Evolutionary conservation across 2,329 filamentous ascomycete species (phyloP).

Genomic region (Penicillium capsulatum): DNA sequence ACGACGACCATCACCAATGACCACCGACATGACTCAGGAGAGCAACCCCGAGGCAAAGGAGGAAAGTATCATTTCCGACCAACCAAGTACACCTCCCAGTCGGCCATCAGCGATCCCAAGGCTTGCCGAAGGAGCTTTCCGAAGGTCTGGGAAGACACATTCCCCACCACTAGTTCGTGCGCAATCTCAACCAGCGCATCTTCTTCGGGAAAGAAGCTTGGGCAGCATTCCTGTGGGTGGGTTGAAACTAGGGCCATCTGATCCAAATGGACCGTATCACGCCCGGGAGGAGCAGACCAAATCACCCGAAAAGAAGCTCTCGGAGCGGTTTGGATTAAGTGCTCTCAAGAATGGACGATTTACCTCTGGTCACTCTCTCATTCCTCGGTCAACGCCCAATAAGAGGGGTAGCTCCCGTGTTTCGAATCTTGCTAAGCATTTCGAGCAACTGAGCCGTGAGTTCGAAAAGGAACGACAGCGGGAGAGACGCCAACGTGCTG

Average conservation of each 20-base stretch:
- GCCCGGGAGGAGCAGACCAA: slow-evolving; percentile 26
- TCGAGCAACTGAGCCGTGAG: slow-evolving; percentile 92
- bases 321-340: slow-evolving; percentile 64
- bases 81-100: slow-evolving; percentile 24
- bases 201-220: slow-evolving; percentile 28
- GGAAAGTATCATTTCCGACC: slow-evolving; percentile 6
- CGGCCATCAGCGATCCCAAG: slow-evolving; percentile 40
- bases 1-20: neutral
- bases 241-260: slow-evolving; percentile 22
- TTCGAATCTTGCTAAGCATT: slow-evolving; percentile 87
- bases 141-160: slow-evolving; percentile 34
- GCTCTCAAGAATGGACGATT: slow-evolving; percentile 58
- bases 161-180: slow-evolving; percentile 50
- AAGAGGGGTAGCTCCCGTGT: slow-evolving; percentile 73
- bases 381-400: slow-evolving; percentile 74
- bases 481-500: slow-evolving; percentile 74
- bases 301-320: slow-evolving; percentile 67
- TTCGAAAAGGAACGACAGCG: slow-evolving; percentile 91
- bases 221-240: slow-evolving; percentile 19
- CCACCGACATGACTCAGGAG: neutral
- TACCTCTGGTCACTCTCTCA: slow-evolving; percentile 61
- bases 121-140: slow-evolving; percentile 35
- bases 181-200: slow-evolving; percentile 48
- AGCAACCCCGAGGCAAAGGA: slow-evolving; percentile 8
- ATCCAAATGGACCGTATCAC: slow-evolving; percentile 19